phyloP scores from a whole-genome alignment of 1,284 basidiomycete genomes.

The Rhodotorula glutinis region DNA sequence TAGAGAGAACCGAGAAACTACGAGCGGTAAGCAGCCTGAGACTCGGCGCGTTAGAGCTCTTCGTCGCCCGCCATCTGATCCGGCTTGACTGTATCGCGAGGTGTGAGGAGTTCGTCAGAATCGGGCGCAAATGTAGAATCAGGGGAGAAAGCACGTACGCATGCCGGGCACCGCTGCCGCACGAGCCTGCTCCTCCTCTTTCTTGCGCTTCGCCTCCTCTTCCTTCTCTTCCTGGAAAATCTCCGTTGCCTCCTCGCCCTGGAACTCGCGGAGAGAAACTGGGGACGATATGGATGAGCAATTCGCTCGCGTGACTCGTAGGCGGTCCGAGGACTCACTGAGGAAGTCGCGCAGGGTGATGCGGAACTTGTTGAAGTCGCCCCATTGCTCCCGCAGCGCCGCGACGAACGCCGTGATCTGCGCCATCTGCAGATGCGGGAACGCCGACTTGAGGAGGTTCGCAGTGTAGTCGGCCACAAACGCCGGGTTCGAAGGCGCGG shows the following conservation, averaged over 20 bases:
- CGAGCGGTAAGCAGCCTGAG: not conserved
- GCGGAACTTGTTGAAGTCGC: slow-evolving; percentile 91
- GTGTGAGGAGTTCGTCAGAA: not conserved
- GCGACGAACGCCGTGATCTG: slow-evolving; percentile 70
- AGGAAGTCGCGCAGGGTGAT: slow-evolving; percentile 74
- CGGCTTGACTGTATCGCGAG: slow-evolving; percentile 7
- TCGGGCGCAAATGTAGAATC: not conserved
- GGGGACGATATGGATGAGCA: slow-evolving; percentile 9
- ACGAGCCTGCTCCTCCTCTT: slow-evolving; percentile 76
- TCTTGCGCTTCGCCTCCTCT: slow-evolving; percentile 72
- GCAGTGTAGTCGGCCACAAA: slow-evolving; percentile 83
- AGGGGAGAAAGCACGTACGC: slow-evolving; percentile 44
- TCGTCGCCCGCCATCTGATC: slow-evolving; percentile 18
- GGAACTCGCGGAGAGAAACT: slow-evolving; percentile 86
- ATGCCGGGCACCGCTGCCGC: slow-evolving; percentile 97
- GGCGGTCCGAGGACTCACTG: slow-evolving; percentile 20
- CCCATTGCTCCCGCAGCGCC: slow-evolving; percentile 78
- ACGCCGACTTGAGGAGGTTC: slow-evolving; percentile 78
- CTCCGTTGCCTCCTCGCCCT: slow-evolving; percentile 63
- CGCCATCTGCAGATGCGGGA: slow-evolving; percentile 72
- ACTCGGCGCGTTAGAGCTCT: slow-evolving; percentile 10
- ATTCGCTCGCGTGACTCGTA: not conserved
- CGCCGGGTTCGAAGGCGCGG: slow-evolving; percentile 71
- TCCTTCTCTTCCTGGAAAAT: slow-evolving; percentile 95
- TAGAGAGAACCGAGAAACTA: too few relatives aligned